Evolutionary conservation across 1,284 basidiomycete species (phyloP), one percentile per base, ranked within the genome.

Genomic region (Kwoniella shivajii): DNA sequence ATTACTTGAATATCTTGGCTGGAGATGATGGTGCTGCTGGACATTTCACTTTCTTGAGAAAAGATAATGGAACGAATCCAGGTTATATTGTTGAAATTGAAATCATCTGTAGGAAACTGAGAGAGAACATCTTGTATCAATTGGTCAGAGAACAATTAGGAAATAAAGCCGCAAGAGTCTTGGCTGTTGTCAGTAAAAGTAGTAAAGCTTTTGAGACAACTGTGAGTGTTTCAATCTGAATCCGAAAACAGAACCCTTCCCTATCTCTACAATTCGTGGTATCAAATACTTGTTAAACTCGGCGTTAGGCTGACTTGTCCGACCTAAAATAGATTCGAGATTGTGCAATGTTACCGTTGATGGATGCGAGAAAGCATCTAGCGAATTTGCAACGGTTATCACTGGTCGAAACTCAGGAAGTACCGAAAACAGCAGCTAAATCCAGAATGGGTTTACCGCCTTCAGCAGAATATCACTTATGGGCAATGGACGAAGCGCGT

Each of bases 131-230:
- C 13, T 76, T 97, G 34, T 89, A 92, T 68, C 85, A 88, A 18
- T 83, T 93, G 26, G 85, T 94, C 34, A 81, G 87, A 64, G 89
- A 94, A 66, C 85, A 88, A 64, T 87, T 93, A 71, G 93, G 93
- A n/a, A 82, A 86, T 16, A 85, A 87, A 41, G 93, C 90, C 13
- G 87, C 93, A 2, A 83, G 94, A 34, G 87, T 98, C 50, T 80
- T 98, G 60, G 84, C 88, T 49, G 81, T 97, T 20, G 78, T 99
- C 29, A 77, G 90, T 48, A 86, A 88, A 54, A 87, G 87, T n/a
- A 92, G 91, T n/a, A 96, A 96, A 78, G 87, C 95, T 80, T 91
- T 94, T 61, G 95, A 98, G 77, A 94, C 95, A 73, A 91, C 93
- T 80, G 91, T 90, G 57, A 57, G 84, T 79, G 16, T 0, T 30